Evolutionary conservation across 2,329 filamentous ascomycete species (phyloP), one percentile per base, ranked within the genome.

Genomic region (Diaporthe longicolla): DNA sequence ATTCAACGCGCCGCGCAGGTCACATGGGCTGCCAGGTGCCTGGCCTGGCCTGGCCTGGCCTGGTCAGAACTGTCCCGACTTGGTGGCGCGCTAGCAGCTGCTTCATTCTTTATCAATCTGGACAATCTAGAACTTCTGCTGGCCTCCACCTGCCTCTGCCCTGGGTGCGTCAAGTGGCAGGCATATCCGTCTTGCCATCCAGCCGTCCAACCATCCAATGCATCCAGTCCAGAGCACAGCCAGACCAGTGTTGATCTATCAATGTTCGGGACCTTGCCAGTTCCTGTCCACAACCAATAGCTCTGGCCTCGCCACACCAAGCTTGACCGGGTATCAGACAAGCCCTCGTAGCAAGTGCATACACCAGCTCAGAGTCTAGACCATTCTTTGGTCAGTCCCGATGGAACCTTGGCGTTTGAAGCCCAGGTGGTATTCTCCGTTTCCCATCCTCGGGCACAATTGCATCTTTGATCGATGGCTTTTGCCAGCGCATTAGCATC

Each of bases 1-100:
- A 7, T 13, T 37, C 58, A 24, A 57, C 26, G 43, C 58, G 55
- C 71, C 54, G 55, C 19, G 21, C 58, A 48, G 21, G 37, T 55
- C 21, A 32, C n/a, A 45, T n/a, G 26, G 26, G 29, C 61, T 50
- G 11, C 61, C 40, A 19, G 21, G 45, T 24, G 29, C 29, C 45
- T 37, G 10, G 40, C 40, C 40, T 43, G 40, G 45, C 19, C 45
- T 21, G 45, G 45, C 45, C 19, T 21, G 45, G 40, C 40, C 40
- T 29, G 45, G 29, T 37, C 72, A 58, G 57, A 58, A 65, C 19
- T 40, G 43, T 48, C 59, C 29, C 37, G 50, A 58, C 57, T 19
- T 43, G 69, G 55, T 59, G 73, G 59, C 59, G 37, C 68, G 40
- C 72, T 63, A 74, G 58, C 29, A 48, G 68, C 59, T 58, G 58